These are phyloP conservation scores for Pelargonium australe DNA, from an alignment of 441 rosid species.

Conservation along the genomic window DNA sequence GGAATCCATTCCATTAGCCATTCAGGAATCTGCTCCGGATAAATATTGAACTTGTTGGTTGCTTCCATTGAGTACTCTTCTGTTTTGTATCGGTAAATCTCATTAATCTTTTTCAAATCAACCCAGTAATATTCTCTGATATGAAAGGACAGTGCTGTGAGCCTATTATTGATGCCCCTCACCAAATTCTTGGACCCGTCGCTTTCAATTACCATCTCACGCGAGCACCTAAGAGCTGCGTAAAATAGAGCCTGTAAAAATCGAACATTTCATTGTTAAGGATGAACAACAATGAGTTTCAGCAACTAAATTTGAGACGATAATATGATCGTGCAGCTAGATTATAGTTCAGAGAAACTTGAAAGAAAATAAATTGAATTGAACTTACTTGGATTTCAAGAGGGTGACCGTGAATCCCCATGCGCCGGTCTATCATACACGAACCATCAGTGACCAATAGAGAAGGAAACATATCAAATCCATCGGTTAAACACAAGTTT, in stretches of 20 bases:
- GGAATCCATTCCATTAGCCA: slow-evolving; percentile 98
- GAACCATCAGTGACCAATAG: slow-evolving; percentile 87
- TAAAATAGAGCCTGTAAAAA: slow-evolving; percentile 69
- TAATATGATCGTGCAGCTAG: no score
- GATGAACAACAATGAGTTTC: neutral
- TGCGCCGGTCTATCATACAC: slow-evolving; percentile 92
- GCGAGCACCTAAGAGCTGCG: slow-evolving; percentile 71
- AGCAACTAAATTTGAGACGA: neutral
- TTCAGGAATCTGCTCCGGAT: slow-evolving; percentile 86
- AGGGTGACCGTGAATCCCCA: slow-evolving; percentile 97
- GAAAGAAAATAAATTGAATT: neutral
- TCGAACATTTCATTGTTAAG: slow-evolving; percentile 6
- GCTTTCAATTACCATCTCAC: slow-evolving; percentile 79
- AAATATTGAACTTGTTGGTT: slow-evolving; percentile 84
- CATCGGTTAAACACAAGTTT: slow-evolving; percentile 78
- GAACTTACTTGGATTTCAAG: slow-evolving; percentile 73
- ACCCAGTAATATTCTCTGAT: slow-evolving; percentile 93
- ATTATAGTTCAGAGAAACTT: no score
- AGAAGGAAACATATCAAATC: slow-evolving; percentile 93
- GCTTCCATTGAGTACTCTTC: slow-evolving; percentile 93
- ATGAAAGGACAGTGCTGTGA: slow-evolving; percentile 82
- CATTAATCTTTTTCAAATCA: slow-evolving; percentile 70
- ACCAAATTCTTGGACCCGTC: slow-evolving; percentile 81
- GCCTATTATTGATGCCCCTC: slow-evolving; percentile 80
- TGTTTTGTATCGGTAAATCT: slow-evolving; percentile 89